Evolutionary conservation across 306 rosid genomes (phyloP), one percentile per base, ranked within the genome.

Genomic region (Rubus parviflorus): DNA sequence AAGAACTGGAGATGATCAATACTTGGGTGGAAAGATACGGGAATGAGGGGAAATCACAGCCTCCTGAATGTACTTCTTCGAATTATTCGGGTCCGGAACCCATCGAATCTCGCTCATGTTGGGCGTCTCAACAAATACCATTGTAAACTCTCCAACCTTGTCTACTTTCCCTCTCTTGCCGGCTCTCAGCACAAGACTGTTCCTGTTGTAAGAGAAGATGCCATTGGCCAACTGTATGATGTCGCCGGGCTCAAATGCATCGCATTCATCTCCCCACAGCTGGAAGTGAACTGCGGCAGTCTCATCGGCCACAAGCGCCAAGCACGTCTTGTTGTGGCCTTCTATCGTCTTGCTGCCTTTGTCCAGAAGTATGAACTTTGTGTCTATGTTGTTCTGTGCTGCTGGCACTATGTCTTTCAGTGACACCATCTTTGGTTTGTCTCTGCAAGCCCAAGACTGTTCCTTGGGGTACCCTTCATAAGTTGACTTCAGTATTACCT

Each of bases 71-170:
- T 81, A 87, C 79, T 61, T 85, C 22, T 57, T 87, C 5, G 88
- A 67, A 81, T 86, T 56, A 8, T 35, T 81, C 1, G 87, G 86
- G n/a, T 88, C 86, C 37, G 77, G 90, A 84, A 83, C 64, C 96
- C 98, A 94, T 20, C 76, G 91, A 72, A 91, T 91, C 86, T 94
- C 93, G 23, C 98, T 90, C 91, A 94, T 83, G 80, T 94, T 93
- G 17, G 97, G 96, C 3, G 91, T 86, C 86, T 91, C 92, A 46
- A 85, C 88, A 70, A 35, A 91, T 8, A 88, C 79, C 97, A 91
- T 88, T 0, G 84, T 82, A 76, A 87, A 88, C 64, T 87, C 98
- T 40, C 96, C 98, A 2, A 91, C 84, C 89, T 88, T 93, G 74
- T 77, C 86, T 2, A 87, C 77, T 76, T 76, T 89, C 52, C 98